Conservation (phyloP, 306 rosid species). For the Crotalaria pallida region DNA sequence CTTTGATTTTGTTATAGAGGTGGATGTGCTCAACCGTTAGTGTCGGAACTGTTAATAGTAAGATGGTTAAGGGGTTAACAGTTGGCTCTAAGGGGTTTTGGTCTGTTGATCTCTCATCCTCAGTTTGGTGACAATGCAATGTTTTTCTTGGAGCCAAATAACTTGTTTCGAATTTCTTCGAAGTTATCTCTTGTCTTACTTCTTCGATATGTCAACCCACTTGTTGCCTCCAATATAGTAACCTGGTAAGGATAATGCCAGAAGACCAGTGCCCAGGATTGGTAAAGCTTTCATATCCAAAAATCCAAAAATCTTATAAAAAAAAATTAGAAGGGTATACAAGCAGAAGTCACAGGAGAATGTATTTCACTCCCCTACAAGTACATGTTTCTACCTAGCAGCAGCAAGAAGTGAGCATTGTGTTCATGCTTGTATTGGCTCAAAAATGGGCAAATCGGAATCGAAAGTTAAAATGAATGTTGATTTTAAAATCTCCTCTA, state of each 20-base stretch:
- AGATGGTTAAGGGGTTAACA: too few relatives aligned
- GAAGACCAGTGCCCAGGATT: neutral
- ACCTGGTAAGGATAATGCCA: neutral
- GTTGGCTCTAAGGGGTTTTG: too few relatives aligned
- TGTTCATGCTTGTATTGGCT: neutral
- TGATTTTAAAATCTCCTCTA: neutral
- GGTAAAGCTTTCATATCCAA: neutral
- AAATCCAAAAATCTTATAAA: too few relatives aligned
- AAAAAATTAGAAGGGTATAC: neutral
- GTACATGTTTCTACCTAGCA: neutral
- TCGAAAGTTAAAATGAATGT: neutral
- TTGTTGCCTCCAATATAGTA: neutral
- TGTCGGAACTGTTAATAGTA: too few relatives aligned
- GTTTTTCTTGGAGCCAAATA: too few relatives aligned
- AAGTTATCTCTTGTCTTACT: too few relatives aligned
- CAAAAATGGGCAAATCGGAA: neutral
- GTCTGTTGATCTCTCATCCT: too few relatives aligned
- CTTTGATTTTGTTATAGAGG: too few relatives aligned
- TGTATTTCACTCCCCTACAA: neutral
- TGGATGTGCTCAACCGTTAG: too few relatives aligned
- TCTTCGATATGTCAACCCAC: conserved; percentile 1
- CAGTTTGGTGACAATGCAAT: too few relatives aligned
- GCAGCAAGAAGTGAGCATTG: neutral
- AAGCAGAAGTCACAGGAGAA: neutral
- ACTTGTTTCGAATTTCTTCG: too few relatives aligned